phyloP scores from a whole-genome alignment of 1,139 yeast species.

The Taiozyma onychis region DNA sequence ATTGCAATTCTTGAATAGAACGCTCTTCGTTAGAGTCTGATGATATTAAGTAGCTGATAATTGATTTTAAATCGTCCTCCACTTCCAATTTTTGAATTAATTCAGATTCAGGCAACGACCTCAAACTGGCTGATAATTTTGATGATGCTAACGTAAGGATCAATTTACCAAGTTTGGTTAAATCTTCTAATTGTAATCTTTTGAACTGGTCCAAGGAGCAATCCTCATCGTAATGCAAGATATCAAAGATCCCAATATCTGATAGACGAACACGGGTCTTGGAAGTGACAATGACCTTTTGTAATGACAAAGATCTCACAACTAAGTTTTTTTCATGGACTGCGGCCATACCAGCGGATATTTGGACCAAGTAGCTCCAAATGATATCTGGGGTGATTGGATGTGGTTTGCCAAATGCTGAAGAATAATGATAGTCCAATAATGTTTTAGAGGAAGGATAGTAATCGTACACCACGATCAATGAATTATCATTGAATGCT shows the following conservation, averaged over 20 bases:
- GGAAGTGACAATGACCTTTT: slow-evolving; percentile 66
- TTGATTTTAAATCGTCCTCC: slow-evolving; percentile 13
- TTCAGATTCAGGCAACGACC: slow-evolving; percentile 20
- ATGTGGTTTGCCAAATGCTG: slow-evolving; percentile 26
- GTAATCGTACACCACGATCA: slow-evolving; percentile 62
- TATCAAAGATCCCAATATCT: slow-evolving; percentile 68
- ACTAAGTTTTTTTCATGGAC: slow-evolving; percentile 61
- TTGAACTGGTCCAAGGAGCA: slow-evolving; percentile 20
- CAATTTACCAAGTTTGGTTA: slow-evolving; percentile 49
- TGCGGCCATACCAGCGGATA: slow-evolving; percentile 57
- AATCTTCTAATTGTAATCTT: slow-evolving; percentile 46
- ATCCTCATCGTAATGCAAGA: slow-evolving; percentile 39
- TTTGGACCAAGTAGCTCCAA: slow-evolving; percentile 75
- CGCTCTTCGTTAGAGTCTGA: slow-evolving; percentile 18
- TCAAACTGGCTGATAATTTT: slow-evolving; percentile 31
- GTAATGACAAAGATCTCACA: slow-evolving; percentile 57
- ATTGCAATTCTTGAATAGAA: slow-evolving; percentile 25
- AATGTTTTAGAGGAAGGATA: slow-evolving; percentile 61
- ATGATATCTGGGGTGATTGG: slow-evolving; percentile 56
- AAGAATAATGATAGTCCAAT: slow-evolving; percentile 46
- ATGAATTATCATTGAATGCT: slow-evolving; percentile 73
- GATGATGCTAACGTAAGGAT: slow-evolving; percentile 50
- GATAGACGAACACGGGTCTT: slow-evolving; percentile 65
- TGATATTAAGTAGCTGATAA: slow-evolving; percentile 29
- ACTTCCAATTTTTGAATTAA: slow-evolving; percentile 15